phyloP scores from a whole-genome alignment of 306 rosid species.

The Cucurbita ficifolia region DNA sequence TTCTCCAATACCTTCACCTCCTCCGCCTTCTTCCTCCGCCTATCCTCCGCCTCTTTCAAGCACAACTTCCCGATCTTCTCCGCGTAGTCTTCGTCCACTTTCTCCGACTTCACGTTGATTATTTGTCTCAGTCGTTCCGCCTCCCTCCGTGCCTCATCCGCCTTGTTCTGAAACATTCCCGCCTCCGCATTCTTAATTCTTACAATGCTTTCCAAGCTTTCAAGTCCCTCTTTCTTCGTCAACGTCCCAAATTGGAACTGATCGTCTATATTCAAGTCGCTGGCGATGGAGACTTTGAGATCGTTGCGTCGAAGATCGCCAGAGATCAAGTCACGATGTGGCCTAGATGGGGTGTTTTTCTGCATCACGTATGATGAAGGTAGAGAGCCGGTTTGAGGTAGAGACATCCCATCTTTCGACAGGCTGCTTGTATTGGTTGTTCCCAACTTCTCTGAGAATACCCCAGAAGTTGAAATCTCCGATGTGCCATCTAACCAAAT shows the following conservation, averaged over 20 bases:
- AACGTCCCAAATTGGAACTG: conserved; percentile 50
- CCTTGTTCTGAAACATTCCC: conserved; percentile 82
- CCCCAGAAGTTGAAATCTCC: conserved; percentile 36
- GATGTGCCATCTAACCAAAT: conserved; percentile 25
- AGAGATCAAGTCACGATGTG: conserved; percentile 32
- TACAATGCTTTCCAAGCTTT: conserved; percentile 80
- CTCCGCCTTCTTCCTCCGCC: conserved; percentile 59
- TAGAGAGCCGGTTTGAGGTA: conserved; percentile 32
- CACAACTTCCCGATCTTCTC: conserved; percentile 54
- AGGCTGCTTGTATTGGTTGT: conserved; percentile 27
- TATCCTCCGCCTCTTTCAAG: conserved; percentile 62
- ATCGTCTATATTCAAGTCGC: conserved; percentile 31
- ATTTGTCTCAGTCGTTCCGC: conserved; percentile 66
- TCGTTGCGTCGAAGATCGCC: conserved; percentile 48
- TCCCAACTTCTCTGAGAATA: conserved; percentile 38
- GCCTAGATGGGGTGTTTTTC: conserved; percentile 41
- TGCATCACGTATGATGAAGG: conserved; percentile 32
- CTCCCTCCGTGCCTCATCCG: conserved; percentile 83
- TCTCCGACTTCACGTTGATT: conserved; percentile 38
- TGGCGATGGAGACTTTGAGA: conserved; percentile 38
- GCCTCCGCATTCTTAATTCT: conserved; percentile 93
- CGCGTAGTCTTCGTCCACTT: conserved; percentile 64
- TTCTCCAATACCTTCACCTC: conserved; percentile 70
- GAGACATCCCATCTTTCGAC: conserved; percentile 42
- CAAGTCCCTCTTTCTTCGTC: conserved; percentile 50